phyloP scores from a whole-genome alignment of 257 asterid genomes.

The Solanum etuberosum region DNA sequence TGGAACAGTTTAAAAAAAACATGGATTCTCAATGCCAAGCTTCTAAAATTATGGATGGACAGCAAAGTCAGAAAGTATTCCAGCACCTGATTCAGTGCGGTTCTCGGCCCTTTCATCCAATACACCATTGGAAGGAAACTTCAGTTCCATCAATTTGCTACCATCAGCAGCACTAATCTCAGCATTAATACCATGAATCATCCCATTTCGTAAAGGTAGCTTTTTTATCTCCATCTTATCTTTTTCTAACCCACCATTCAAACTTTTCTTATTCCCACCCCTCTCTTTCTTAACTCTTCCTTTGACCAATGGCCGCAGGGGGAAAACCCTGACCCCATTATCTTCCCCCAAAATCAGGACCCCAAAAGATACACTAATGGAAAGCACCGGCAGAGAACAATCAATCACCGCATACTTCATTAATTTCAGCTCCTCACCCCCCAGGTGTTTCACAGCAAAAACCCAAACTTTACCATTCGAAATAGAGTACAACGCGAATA shows the following conservation, averaged over 20 bases:
- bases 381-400: conserved; percentile 50
- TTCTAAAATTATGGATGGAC: background rate
- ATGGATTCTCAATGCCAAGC: background rate
- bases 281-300: conserved; percentile 42
- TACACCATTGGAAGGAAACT: conserved; percentile 12
- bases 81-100: conserved; percentile 40
- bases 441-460: conserved; percentile 40
- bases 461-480: conserved; percentile 66
- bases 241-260: conserved; percentile 9
- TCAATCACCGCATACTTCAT: conserved; percentile 76
- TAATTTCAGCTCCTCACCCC: conserved; percentile 46
- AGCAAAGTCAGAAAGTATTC: background rate
- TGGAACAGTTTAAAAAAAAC: background rate
- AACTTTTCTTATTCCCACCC: conserved; percentile 1
- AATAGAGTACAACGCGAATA: conserved; percentile 55
- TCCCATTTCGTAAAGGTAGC: conserved; percentile 24
- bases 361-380: conserved; percentile 41
- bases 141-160: conserved; percentile 7
- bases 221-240: conserved; percentile 18
- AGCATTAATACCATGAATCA: conserved; percentile 11
- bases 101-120: conserved; percentile 20
- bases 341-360: conserved; percentile 64
- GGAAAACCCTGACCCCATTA: conserved; percentile 68
- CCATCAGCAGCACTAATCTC: conserved; percentile 9
- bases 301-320: conserved; percentile 46